Evolutionary conservation across 441 rosid genomes (phyloP).

Genomic region (Adansonia grandidieri): DNA sequence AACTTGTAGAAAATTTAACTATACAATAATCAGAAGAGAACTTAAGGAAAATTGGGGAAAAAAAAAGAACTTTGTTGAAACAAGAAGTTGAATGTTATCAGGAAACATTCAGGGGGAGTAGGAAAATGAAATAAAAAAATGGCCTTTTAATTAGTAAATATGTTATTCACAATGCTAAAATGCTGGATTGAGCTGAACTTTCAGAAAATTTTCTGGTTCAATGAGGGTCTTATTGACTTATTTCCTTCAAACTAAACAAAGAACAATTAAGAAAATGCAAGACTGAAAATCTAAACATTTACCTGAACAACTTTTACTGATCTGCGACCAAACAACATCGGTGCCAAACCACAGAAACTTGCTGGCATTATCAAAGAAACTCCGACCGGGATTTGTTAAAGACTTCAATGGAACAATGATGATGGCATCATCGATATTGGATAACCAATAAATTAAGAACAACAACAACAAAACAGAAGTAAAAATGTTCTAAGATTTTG

Average conservation of each 20-base stretch:
- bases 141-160: neutral
- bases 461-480: neutral
- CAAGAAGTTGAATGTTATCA: neutral
- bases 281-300: neutral
- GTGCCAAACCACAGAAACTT: constrained; percentile 49
- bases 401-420: constrained; percentile 14
- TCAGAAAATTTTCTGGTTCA: neutral
- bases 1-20: neutral
- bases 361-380: constrained; percentile 39
- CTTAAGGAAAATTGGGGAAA: neutral
- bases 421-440: neutral
- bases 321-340: constrained; percentile 57
- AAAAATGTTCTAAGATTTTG: constrained; percentile 25
- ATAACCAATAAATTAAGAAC: neutral
- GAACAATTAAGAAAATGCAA: neutral
- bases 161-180: constrained; percentile 1
- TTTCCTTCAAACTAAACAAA: neutral
- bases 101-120: neutral
- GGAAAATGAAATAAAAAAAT: neutral
- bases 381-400: constrained; percentile 29
- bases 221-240: neutral
- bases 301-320: constrained; percentile 45
- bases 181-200: too few species aligned
- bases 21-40: too few species aligned
- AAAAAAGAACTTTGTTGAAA: neutral